These are phyloP conservation scores for Lactarius quietus DNA, from an alignment of 768 basidiomycete species.

Conservation along the genomic window DNA sequence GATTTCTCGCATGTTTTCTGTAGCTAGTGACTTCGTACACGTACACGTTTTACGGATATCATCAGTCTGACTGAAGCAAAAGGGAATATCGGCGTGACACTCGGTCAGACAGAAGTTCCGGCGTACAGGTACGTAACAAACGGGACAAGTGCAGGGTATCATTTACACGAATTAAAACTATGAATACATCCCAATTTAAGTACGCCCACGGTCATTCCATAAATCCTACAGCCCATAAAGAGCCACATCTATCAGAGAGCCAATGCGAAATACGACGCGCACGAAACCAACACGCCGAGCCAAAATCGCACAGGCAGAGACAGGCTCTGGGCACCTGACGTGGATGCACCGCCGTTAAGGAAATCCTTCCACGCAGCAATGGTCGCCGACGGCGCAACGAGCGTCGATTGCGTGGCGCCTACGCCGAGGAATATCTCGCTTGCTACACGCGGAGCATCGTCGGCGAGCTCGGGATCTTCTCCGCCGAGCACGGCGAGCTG, in stretches of 20 bases:
- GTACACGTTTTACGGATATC: constrained; percentile 16
- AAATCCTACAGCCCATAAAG: neutral
- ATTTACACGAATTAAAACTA: neutral
- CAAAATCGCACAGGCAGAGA: neutral
- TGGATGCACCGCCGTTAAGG: constrained; percentile 23
- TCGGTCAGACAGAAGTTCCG: neutral
- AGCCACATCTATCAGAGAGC: neutral
- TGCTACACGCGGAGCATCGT: constrained; percentile 49
- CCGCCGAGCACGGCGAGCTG: constrained; percentile 44
- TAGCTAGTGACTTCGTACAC: constrained; percentile 20
- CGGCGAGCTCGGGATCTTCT: constrained; percentile 44
- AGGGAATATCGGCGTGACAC: neutral
- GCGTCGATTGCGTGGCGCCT: constrained; percentile 29
- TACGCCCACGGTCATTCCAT: neutral
- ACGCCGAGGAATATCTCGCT: constrained; percentile 56
- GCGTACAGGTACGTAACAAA: neutral
- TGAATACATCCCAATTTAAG: neutral
- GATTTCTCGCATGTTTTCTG: constrained; percentile 22
- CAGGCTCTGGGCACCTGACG: constrained; percentile 4
- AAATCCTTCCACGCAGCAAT: constrained; percentile 34
- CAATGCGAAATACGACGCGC: neutral
- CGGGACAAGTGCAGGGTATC: neutral
- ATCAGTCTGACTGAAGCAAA: neutral
- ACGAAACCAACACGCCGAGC: constrained; percentile 1
- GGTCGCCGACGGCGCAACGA: constrained; percentile 32